Conservation (phyloP, 371 early-diverging fungal species). For the Mortierella sp. region DNA sequence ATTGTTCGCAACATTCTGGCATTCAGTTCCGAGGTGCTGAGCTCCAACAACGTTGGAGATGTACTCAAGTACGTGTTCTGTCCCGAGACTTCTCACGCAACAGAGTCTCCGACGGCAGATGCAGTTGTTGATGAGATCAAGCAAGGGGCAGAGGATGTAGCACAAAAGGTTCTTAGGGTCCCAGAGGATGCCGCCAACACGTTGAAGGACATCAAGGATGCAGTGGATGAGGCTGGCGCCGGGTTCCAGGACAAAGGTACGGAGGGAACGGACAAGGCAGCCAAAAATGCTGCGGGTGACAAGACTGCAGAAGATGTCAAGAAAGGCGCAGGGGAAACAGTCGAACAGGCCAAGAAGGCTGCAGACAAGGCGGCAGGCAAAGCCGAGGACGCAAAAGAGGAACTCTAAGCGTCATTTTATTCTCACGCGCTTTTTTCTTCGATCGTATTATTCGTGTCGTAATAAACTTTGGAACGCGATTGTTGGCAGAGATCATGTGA, state of each 20-base stretch:
- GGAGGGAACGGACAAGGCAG: conserved; percentile 22
- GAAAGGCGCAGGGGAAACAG: conserved; percentile 1
- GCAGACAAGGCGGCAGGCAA: conserved; percentile 12
- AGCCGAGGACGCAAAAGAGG: conserved; percentile 19
- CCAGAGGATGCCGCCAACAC: conserved; percentile 8
- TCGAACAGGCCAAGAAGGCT: conserved; percentile 4
- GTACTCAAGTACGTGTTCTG: conserved; percentile 53
- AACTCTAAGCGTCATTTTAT: conserved; percentile 8
- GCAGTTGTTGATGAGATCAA: conserved; percentile 16
- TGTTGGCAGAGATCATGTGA: not conserved
- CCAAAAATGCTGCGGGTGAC: conserved; percentile 26
- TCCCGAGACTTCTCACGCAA: conserved; percentile 16
- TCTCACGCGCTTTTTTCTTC: not conserved
- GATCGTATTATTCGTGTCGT: not conserved
- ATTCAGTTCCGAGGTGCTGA: conserved; percentile 43
- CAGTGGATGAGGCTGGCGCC: conserved; percentile 9
- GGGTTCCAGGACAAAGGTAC: conserved; percentile 23
- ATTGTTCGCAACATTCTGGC: conserved; percentile 38
- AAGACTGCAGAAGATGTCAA: conserved; percentile 21
- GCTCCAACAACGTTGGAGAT: conserved; percentile 40
- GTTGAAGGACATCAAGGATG: conserved; percentile 7
- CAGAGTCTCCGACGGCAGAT: conserved; percentile 15
- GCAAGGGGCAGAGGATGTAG: conserved; percentile 2
- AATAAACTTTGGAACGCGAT: too few relatives aligned
- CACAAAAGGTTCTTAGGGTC: conserved; percentile 9